A percentile compares a stretch with the other conserved stretches of the same genome.
phyloP scores from a whole-genome alignment of 495 filamentous ascomycete genomes.

The Aspergillus cavernicola region DNA sequence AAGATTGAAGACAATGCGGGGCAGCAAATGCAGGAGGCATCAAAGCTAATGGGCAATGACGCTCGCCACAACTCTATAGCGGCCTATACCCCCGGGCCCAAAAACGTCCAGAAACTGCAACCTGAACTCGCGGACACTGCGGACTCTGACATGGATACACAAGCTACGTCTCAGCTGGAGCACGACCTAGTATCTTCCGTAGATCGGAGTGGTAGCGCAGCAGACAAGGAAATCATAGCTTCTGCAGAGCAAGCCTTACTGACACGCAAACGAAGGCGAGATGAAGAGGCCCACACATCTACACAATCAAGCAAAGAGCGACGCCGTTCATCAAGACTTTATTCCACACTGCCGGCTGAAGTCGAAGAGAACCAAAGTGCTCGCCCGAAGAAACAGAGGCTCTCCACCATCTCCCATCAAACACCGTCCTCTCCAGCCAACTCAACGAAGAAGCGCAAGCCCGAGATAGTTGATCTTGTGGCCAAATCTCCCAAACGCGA shows the following conservation, averaged over 20 bases:
- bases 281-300: conserved; percentile 16
- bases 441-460: conserved; percentile 23
- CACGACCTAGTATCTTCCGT: conserved; percentile 39
- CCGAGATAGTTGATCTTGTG: conserved; percentile 10
- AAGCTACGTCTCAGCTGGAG: conserved; percentile 43
- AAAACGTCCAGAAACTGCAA: background rate
- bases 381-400: conserved; percentile 19
- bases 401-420: conserved; percentile 3
- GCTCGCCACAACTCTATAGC: background rate
- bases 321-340: conserved; percentile 32
- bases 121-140: conserved; percentile 1
- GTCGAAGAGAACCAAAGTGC: conserved; percentile 13
- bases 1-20: conserved; percentile 4
- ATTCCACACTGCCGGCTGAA: conserved; percentile 14
- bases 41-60: background rate
- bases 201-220: conserved; percentile 20
- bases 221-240: background rate
- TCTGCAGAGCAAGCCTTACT: conserved; percentile 5
- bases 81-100: background rate
- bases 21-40: background rate
- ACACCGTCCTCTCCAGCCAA: conserved; percentile 15
- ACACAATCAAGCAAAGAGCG: conserved; percentile 19
- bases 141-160: conserved; percentile 40
- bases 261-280: conserved; percentile 42
- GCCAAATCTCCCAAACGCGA: background rate